Percentiles rank a stretch among this genome's conserved stretches.
These are phyloP conservation scores for Chalciporus pseudorubinellus DNA, from an alignment of 768 basidiomycete species.

Conservation along the genomic window DNA sequence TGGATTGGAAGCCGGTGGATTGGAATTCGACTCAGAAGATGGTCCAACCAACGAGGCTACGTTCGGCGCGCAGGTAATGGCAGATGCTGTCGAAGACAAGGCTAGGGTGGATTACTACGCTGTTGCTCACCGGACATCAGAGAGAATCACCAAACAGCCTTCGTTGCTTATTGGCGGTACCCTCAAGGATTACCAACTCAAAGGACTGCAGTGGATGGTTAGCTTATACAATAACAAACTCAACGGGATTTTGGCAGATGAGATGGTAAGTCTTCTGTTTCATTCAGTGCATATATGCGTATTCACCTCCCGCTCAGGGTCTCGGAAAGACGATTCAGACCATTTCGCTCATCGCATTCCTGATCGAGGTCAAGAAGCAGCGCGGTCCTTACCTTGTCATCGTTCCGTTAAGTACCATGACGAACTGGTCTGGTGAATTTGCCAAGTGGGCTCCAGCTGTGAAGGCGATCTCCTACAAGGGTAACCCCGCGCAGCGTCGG, in stretches of 20 bases:
- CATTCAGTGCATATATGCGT: background rate
- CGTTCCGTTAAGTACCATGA: conserved; percentile 94
- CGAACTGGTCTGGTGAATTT: conserved; percentile 95
- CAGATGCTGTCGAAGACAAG: conserved; percentile 59
- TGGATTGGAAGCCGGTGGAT: conserved; percentile 36
- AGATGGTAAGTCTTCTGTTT: conserved; percentile 60
- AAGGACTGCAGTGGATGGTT: conserved; percentile 98
- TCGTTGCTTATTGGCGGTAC: conserved; percentile 78
- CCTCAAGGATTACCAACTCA: conserved; percentile 91
- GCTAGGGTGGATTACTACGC: conserved; percentile 94
- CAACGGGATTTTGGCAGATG: conserved; percentile 93
- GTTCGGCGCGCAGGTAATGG: conserved; percentile 77
- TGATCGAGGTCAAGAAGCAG: conserved; percentile 87
- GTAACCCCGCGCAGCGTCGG: conserved; percentile 81
- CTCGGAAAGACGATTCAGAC: conserved; percentile 95
- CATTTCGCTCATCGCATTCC: conserved; percentile 91
- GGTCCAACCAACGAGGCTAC: conserved; percentile 82
- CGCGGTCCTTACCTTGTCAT: conserved; percentile 95
- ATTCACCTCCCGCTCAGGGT: conserved; percentile 52
- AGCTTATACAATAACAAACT: conserved; percentile 94
- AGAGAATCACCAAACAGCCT: conserved; percentile 78
- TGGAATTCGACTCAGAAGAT: conserved; percentile 60
- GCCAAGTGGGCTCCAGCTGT: conserved; percentile 94
- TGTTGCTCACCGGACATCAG: conserved; percentile 88
- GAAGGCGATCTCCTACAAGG: conserved; percentile 82